Conservation (phyloP, 257 asterid species). For the Forsythia viridissima region DNA sequence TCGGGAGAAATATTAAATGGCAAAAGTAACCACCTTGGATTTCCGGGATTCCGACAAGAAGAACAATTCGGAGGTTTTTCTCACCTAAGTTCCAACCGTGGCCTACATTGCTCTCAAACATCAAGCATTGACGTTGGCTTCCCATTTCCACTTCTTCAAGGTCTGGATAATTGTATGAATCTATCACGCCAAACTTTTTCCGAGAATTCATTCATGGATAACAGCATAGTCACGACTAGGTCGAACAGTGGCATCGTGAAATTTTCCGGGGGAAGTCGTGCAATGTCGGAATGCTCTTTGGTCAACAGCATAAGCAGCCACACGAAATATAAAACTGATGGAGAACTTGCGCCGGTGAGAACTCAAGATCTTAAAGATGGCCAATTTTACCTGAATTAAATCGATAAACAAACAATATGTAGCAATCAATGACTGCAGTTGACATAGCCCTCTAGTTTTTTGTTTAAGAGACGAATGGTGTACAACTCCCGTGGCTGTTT, state of each 20-base stretch:
- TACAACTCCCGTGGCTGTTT: neutral
- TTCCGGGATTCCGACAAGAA: constrained; percentile 19
- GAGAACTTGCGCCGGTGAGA: constrained; percentile 11
- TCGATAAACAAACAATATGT: neutral
- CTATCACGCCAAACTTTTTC: constrained; percentile 19
- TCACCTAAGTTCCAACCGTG: constrained; percentile 22
- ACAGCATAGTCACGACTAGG: constrained; percentile 11
- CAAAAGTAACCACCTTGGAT: constrained; percentile 13
- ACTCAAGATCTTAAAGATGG: constrained; percentile 14
- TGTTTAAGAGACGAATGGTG: neutral
- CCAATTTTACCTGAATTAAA: constrained; percentile 3
- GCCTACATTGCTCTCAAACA: constrained; percentile 17
- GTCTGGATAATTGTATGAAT: constrained; percentile 23
- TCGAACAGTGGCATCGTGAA: constrained; percentile 16
- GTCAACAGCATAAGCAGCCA: neutral
- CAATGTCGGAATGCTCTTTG: constrained; percentile 15
- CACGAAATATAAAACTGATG: neutral
- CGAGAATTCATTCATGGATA: constrained; percentile 1
- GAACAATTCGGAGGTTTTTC: constrained; percentile 25
- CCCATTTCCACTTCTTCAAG: constrained; percentile 27
- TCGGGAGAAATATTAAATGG: constrained; percentile 18
- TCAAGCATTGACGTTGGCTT: constrained; percentile 17
- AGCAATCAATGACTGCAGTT: neutral
- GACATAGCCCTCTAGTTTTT: neutral
- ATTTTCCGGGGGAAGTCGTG: constrained; percentile 17